Percentiles rank a stretch among this genome's conserved stretches.
Conservation (phyloP, 768 basidiomycete species). For the Stropharia rugosoannulata region DNA sequence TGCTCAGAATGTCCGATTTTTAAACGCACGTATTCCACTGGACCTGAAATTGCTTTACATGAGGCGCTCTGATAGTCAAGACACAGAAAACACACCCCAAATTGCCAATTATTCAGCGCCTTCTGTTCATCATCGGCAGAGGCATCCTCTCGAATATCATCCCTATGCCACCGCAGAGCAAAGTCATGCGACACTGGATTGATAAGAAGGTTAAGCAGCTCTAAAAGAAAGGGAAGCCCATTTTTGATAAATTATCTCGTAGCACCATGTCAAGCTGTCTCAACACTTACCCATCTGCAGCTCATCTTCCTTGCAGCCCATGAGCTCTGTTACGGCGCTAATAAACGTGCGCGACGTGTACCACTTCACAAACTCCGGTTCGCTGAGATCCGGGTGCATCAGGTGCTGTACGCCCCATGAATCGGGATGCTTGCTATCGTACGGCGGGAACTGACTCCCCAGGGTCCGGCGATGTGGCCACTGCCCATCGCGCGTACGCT, state of each 20-base stretch:
- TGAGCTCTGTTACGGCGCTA: conserved; percentile 39
- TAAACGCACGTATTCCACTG: not conserved
- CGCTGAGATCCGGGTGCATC: conserved; percentile 73
- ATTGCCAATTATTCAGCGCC: conserved; percentile 58
- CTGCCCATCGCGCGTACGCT: conserved; percentile 52
- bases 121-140: conserved; percentile 56
- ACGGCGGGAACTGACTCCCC: conserved; percentile 80
- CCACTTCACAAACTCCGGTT: conserved; percentile 62
- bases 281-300: conserved; percentile 68
- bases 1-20: not conserved
- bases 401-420: conserved; percentile 82
- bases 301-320: conserved; percentile 56
- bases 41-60: too few relatives aligned
- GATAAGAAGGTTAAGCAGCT: conserved; percentile 75
- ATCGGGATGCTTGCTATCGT: conserved; percentile 55
- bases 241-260: not conserved
- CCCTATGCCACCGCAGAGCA: conserved; percentile 78
- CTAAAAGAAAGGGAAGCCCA: conserved; percentile 29
- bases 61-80: not conserved
- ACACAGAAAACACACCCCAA: conserved; percentile 51
- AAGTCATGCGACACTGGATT: conserved; percentile 66
- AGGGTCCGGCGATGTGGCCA: conserved; percentile 73
- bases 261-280: not conserved
- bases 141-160: conserved; percentile 64
- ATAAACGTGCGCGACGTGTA: conserved; percentile 59